A percentile compares a stretch with the other conserved stretches of the same genome.
Conservation (phyloP, 1,284 basidiomycete species). For the Apiotrichum siamense region DNA sequence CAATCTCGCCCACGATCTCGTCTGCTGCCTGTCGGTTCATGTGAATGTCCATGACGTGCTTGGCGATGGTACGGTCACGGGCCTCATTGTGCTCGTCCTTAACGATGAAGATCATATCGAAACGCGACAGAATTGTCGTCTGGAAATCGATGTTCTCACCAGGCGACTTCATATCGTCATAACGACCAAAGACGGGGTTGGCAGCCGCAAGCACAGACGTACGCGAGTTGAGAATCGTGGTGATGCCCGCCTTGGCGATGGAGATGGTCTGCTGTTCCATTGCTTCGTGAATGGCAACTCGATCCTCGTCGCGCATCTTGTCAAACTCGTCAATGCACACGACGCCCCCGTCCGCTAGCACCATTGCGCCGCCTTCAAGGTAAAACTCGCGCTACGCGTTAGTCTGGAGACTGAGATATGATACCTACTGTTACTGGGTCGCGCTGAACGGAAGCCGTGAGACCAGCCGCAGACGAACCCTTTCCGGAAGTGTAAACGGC, state of each 20-base stretch:
- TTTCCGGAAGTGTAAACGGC: constrained; percentile 98
- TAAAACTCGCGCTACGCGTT: constrained; percentile 83
- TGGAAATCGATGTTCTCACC: constrained; percentile 63
- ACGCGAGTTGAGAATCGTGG: constrained; percentile 92
- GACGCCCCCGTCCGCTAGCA: constrained; percentile 94
- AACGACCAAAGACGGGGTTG: constrained; percentile 97
- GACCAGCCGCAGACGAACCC: constrained; percentile 93
- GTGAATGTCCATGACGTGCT: constrained; percentile 98
- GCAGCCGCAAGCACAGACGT: constrained; percentile 96
- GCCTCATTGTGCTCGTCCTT: constrained; percentile 96
- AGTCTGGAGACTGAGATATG: background rate
- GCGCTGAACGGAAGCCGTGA: constrained; percentile 95
- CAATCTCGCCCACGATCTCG: constrained; percentile 81
- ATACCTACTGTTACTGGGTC: constrained; percentile 74
- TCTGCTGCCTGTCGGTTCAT: constrained; percentile 78
- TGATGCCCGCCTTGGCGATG: constrained; percentile 98
- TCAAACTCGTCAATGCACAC: constrained; percentile 99
- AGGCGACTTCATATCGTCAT: constrained; percentile 94
- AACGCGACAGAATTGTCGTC: constrained; percentile 95
- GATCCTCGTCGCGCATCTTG: constrained; percentile 99
- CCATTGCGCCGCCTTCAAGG: constrained; percentile 98
- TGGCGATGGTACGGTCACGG: constrained; percentile 91
- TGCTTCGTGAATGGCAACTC: constrained; percentile 98
- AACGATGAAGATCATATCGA: constrained; percentile 99
- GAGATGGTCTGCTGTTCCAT: constrained; percentile 99